Percentiles rank a stretch among this genome's conserved stretches.
phyloP scores from a whole-genome alignment of 192 early-diverging fungal genomes.

The Coemansia sp. region DNA sequence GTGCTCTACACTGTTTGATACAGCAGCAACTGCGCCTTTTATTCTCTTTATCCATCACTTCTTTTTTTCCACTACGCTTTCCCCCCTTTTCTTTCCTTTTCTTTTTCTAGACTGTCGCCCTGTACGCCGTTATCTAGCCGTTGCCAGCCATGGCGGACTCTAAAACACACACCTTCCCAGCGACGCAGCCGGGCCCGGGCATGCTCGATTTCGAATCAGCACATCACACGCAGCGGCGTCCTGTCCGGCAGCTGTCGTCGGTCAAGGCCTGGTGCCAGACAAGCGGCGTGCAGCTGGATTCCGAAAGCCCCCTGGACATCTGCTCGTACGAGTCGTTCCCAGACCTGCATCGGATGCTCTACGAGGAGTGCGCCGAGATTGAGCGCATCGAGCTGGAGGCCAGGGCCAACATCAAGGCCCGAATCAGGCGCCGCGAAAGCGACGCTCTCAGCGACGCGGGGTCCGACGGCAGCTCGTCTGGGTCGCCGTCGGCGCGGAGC shows the following conservation, averaged over 20 bases:
- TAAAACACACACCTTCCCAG: conserved; percentile 1
- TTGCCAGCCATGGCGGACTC: neutral
- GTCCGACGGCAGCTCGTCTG: conserved; percentile 14
- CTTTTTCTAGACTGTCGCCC: neutral
- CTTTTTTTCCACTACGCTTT: neutral
- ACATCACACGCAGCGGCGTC: conserved; percentile 22
- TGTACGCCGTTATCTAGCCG: no score
- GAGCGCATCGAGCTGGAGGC: conserved; percentile 42
- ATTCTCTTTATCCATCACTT: conserved; percentile 3
- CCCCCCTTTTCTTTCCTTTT: neutral
- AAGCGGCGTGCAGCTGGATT: conserved; percentile 34
- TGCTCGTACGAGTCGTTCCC: conserved; percentile 49
- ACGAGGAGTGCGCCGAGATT: conserved; percentile 51
- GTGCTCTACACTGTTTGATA: neutral
- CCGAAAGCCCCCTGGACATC: conserved; percentile 26
- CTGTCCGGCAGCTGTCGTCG: conserved; percentile 46
- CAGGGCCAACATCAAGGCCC: conserved; percentile 29
- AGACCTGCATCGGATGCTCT: conserved; percentile 45
- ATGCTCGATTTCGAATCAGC: conserved; percentile 7
- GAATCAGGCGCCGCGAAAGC: conserved; percentile 42
- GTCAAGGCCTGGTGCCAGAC: conserved; percentile 45
- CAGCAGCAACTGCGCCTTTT: neutral
- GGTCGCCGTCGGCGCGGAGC: conserved; percentile 7
- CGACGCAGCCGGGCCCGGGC: neutral
- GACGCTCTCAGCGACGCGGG: conserved; percentile 36